phyloP scores from a whole-genome alignment of 2,329 filamentous ascomycete species.

The Fusarium proliferatum region DNA sequence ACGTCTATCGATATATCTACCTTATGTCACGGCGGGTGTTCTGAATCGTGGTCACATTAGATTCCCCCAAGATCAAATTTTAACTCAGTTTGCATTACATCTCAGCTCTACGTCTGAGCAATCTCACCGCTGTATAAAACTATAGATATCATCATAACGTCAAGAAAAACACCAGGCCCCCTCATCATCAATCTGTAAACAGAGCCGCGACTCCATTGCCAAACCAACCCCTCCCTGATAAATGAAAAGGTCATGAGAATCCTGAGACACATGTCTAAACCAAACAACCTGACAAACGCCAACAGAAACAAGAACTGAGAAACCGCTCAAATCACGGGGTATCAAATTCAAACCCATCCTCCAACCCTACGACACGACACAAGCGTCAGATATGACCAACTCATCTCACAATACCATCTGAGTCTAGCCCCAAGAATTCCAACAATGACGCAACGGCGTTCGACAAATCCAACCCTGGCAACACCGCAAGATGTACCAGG shows the following conservation, averaged over 20 bases:
- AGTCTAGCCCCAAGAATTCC: slow-evolving; percentile 15
- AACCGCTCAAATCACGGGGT: slow-evolving; percentile 35
- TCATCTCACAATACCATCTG: slow-evolving; percentile 18
- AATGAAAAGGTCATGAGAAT: slow-evolving; percentile 30
- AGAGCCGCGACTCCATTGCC: slow-evolving; percentile 36
- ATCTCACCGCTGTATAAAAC: slow-evolving; percentile 8
- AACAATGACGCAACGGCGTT: not conserved
- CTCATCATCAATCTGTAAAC: slow-evolving; percentile 39
- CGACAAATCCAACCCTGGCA: not conserved
- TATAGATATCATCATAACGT: slow-evolving; percentile 28
- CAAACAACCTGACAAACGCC: slow-evolving; percentile 31
- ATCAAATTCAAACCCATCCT: slow-evolving; percentile 43
- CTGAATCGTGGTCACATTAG: not conserved
- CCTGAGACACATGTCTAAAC: slow-evolving; percentile 40
- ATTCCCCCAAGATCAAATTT: not conserved
- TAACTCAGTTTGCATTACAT: slow-evolving; percentile 26
- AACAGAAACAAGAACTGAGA: slow-evolving; percentile 17
- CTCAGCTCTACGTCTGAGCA: slow-evolving; percentile 10
- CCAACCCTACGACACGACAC: slow-evolving; percentile 7
- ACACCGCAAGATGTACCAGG: not conserved
- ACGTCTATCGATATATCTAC: not conserved
- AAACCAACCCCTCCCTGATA: slow-evolving; percentile 20
- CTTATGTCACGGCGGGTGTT: not conserved
- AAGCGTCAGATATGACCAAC: slow-evolving; percentile 21
- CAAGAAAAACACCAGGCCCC: slow-evolving; percentile 8